Base-by-base conservation (phyloP, 306 rosid species). In the Astragalus membranaceus region DNA sequence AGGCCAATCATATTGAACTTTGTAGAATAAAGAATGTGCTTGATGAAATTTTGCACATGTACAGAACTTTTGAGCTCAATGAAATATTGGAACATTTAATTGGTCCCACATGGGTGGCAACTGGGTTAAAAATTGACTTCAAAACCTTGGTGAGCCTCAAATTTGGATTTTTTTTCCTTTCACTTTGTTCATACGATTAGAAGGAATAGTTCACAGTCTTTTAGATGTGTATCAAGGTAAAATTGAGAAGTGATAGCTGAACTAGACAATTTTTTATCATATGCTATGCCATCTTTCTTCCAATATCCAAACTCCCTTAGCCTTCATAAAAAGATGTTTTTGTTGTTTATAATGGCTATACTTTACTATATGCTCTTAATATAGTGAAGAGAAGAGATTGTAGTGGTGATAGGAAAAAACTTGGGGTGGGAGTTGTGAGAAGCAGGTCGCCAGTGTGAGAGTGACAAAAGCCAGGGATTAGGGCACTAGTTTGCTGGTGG, bases 1-100 rank as follows among this genome's bases (percentile, higher is more conserved):
- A 94, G 84, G 95, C 96, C 67, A 94, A 94, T 79, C 96, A 94
- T 77, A 83, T 90, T 51, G 98, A 94, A 70, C 88, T 94, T 74
- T 94, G 97, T 80, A 87, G 97, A 80, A 86, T 94, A 54, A 94
- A 90, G 85, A 88, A 84, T 75, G 87, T 91, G 55, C 92, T 91
- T 7, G 95, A 94, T 64, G 98, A 90, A 69, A 83, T 94, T 70
- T 77, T 90, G 83, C 90, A 76, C 64, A 87, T 94, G 98, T 35
- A 83, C 67, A 84, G 69, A 74, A 78, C 73, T 67, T 36, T 79
- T 12, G 92, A 88, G 87, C 92, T 94, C 73, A 74, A 44, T 63
- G 83, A 88, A 73, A 83, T 94, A 77, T 81, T 94, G 78, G 69
- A 87, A 77, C 85, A 85, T 78, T 79, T 94, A 85, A 84, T 85